A percentile compares a stretch with the other conserved stretches of the same genome.
Conservation (phyloP, 176 grass and related monocot species). For the Oryza coarctata region DNA sequence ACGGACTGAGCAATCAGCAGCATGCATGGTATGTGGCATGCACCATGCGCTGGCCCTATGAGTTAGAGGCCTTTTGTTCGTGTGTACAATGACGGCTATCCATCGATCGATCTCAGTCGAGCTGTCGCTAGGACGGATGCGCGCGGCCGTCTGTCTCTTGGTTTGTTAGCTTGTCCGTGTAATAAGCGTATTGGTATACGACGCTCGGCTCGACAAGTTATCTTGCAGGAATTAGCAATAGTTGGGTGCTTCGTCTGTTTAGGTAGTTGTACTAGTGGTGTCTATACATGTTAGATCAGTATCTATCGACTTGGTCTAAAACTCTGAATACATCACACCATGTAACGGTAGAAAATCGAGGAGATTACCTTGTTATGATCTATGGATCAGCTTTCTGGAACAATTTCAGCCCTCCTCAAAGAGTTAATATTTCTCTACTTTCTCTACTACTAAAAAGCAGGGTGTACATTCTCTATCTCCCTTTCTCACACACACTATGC, state of each 20-base stretch:
- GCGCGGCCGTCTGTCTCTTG: conserved; percentile 33
- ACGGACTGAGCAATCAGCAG: neutral
- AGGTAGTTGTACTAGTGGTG: neutral
- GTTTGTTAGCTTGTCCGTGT: neutral
- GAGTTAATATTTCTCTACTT: too few species aligned
- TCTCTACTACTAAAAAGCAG: too few species aligned
- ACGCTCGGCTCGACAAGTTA: neutral
- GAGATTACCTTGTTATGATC: too few species aligned
- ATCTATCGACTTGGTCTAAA: too few species aligned
- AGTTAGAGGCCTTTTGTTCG: neutral
- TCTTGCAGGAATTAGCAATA: neutral
- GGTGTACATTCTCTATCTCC: too few species aligned
- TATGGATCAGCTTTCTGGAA: too few species aligned
- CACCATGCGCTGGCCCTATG: neutral
- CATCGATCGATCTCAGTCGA: conserved; percentile 33
- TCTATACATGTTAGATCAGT: too few species aligned
- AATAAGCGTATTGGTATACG: neutral
- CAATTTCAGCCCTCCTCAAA: too few species aligned
- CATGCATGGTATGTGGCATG: neutral
- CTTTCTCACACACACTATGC: too few species aligned
- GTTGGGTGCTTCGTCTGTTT: neutral
- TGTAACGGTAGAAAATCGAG: too few species aligned
- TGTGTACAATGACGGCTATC: neutral
- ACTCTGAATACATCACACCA: too few species aligned
- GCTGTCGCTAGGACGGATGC: conserved; percentile 45